These are phyloP conservation scores for Globisporangium apiculatum DNA, from an alignment of 352 stramenopile genomes.

Conservation along the genomic window DNA sequence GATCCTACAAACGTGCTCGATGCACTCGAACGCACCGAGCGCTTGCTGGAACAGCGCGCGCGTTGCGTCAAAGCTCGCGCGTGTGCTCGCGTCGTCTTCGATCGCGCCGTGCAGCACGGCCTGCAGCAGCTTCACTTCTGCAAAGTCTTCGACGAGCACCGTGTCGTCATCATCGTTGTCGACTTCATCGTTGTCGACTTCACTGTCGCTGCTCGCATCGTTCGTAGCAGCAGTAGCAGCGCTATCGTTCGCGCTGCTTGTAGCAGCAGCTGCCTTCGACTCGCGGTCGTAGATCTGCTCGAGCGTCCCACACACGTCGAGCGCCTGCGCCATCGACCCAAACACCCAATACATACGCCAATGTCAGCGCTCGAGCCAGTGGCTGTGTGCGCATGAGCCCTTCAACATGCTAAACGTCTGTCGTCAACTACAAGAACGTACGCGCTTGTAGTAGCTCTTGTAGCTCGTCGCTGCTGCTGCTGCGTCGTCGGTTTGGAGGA, in stretches of 20 bases:
- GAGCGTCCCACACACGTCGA: conserved; percentile 21
- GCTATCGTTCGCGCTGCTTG: not conserved
- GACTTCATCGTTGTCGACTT: conserved; percentile 8
- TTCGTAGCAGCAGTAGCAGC: not conserved
- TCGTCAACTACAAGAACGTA: not conserved
- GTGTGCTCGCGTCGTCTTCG: conserved; percentile 18
- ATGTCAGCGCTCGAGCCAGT: not conserved
- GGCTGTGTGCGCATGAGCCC: not conserved
- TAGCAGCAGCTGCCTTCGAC: conserved; percentile 4
- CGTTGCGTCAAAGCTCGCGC: conserved; percentile 33
- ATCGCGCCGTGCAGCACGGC: conserved; percentile 50
- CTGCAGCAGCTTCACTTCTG: conserved; percentile 53
- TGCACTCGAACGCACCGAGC: conserved; percentile 19
- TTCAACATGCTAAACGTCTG: too few relatives aligned
- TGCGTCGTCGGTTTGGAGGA: conserved; percentile 27
- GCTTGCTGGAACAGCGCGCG: conserved; percentile 50
- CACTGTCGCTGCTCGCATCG: conserved; percentile 1
- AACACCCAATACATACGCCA: not conserved
- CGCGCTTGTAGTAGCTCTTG: conserved; percentile 15
- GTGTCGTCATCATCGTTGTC: conserved; percentile 29
- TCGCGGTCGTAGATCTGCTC: conserved; percentile 34
- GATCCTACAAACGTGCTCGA: too few relatives aligned
- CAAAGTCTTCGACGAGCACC: conserved; percentile 38
- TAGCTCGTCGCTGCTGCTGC: not conserved
- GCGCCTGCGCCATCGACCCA: conserved; percentile 6